Percentiles rank a stretch among this genome's conserved stretches.
These are phyloP conservation scores for Kwoniella sp. DNA, from an alignment of 768 basidiomycete genomes.

Conservation along the genomic window DNA sequence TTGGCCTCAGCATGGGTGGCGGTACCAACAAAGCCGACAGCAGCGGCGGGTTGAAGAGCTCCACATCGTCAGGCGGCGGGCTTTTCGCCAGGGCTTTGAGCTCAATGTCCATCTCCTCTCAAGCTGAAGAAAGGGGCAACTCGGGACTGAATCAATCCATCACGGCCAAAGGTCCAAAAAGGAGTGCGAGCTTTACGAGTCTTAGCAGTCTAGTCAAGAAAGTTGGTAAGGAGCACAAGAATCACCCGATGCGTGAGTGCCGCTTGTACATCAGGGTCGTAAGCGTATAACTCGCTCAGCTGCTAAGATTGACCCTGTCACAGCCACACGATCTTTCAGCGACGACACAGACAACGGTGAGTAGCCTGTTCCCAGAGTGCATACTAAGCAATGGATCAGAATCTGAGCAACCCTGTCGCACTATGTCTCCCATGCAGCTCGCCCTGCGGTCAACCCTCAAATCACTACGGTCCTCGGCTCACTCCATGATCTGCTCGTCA, in stretches of 20 bases:
- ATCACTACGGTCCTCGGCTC: conserved; percentile 41
- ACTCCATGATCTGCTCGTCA: conserved; percentile 43
- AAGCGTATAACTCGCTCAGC: too few relatives aligned
- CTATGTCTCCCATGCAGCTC: not conserved
- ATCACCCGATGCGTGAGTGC: conserved; percentile 12
- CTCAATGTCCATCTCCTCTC: conserved; percentile 36
- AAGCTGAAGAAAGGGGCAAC: conserved; percentile 5
- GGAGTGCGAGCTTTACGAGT: conserved; percentile 46
- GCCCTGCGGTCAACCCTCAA: conserved; percentile 34
- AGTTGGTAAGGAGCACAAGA: conserved; percentile 21
- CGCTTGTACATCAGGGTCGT: too few relatives aligned
- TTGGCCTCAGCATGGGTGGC: not conserved
- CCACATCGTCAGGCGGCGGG: conserved; percentile 16
- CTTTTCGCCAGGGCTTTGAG: conserved; percentile 38
- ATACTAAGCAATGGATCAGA: too few relatives aligned
- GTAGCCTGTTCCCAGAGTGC: too few relatives aligned
- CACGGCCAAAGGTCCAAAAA: conserved; percentile 32
- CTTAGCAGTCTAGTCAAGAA: conserved; percentile 37
- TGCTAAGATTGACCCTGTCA: too few relatives aligned
- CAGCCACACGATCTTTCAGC: conserved; percentile 9
- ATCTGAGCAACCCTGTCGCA: too few relatives aligned
- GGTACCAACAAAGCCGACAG: not conserved
- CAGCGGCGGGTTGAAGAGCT: conserved; percentile 11
- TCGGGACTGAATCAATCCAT: conserved; percentile 12
- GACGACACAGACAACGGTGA: conserved; percentile 20